Percentiles rank a stretch among this genome's conserved stretches.
Conservation (phyloP, 2,329 filamentous ascomycete genomes). For the Cladosporium sp. region DNA sequence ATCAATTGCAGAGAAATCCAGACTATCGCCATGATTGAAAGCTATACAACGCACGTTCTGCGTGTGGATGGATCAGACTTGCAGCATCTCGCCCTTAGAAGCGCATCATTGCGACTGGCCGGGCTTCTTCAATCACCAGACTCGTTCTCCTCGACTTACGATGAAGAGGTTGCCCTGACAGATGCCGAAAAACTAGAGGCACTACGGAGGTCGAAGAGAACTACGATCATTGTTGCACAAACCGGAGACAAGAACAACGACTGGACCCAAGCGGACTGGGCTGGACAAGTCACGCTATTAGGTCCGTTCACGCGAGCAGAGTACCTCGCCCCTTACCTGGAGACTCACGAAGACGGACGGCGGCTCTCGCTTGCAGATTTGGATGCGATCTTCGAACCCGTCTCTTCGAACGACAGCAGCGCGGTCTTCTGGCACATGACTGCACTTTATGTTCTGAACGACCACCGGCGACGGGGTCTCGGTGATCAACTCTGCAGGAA, state of each 20-base stretch:
- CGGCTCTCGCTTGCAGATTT: background rate
- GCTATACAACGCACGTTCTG: background rate
- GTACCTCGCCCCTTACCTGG: background rate
- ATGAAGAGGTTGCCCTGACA: background rate
- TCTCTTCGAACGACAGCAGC: background rate
- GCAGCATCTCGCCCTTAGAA: background rate
- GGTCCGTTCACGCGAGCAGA: background rate
- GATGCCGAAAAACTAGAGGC: background rate
- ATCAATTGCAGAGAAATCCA: background rate
- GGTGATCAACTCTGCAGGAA: background rate
- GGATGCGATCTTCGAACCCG: background rate
- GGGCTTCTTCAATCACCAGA: background rate
- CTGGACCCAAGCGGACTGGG: background rate
- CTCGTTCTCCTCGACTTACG: background rate
- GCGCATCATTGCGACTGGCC: background rate
- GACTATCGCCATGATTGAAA: background rate
- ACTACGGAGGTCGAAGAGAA: background rate
- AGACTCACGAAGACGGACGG: background rate
- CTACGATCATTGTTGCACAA: background rate
- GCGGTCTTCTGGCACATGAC: background rate
- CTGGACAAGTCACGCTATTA: background rate
- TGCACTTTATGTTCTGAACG: background rate
- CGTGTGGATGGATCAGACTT: background rate
- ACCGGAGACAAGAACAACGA: background rate
- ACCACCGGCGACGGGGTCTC: background rate